Evolutionary conservation across 2,329 filamentous ascomycete species (phyloP).

Genomic region (Pseudopithomyces maydicus): DNA sequence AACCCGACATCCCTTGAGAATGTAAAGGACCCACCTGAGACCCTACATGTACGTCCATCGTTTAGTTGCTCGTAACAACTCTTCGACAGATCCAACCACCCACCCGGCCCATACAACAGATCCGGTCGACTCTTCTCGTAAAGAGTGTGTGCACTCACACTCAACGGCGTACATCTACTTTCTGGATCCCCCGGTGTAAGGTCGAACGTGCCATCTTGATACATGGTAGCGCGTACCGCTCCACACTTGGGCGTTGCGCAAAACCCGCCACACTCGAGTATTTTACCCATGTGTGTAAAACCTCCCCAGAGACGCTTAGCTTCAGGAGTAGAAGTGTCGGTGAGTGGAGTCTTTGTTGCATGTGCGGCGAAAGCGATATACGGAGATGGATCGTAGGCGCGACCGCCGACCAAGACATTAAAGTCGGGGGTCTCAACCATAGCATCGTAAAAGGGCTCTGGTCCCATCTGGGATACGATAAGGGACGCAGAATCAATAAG

Average conservation of each 20-base stretch:
- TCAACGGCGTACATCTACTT: constrained; percentile 53
- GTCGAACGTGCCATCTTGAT: constrained; percentile 53
- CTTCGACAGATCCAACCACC: constrained; percentile 49
- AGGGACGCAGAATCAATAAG: constrained; percentile 46
- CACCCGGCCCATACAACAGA: constrained; percentile 56
- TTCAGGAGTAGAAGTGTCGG: constrained; percentile 5
- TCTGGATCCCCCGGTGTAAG: constrained; percentile 48
- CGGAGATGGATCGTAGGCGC: constrained; percentile 31
- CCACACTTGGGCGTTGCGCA: constrained; percentile 56
- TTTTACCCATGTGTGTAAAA: constrained; percentile 59
- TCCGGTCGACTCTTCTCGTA: constrained; percentile 63
- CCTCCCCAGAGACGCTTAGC: constrained; percentile 20
- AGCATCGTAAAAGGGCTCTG: constrained; percentile 52
- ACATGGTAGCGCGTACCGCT: constrained; percentile 50
- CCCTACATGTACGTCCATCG: constrained; percentile 46
- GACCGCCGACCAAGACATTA: constrained; percentile 55
- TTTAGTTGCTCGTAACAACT: constrained; percentile 52
- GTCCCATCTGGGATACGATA: constrained; percentile 55
- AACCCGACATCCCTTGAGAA: constrained; percentile 24
- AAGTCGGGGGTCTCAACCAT: constrained; percentile 51
- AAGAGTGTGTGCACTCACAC: constrained; percentile 59
- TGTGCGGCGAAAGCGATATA: constrained; percentile 26
- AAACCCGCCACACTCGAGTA: constrained; percentile 58
- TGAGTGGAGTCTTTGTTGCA: constrained; percentile 1
- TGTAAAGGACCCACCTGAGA: constrained; percentile 44